Percentiles rank a stretch among this genome's conserved stretches.
Evolutionary conservation across 2,329 filamentous ascomycete species (phyloP).

Genomic region (Alternaria metachromatica): DNA sequence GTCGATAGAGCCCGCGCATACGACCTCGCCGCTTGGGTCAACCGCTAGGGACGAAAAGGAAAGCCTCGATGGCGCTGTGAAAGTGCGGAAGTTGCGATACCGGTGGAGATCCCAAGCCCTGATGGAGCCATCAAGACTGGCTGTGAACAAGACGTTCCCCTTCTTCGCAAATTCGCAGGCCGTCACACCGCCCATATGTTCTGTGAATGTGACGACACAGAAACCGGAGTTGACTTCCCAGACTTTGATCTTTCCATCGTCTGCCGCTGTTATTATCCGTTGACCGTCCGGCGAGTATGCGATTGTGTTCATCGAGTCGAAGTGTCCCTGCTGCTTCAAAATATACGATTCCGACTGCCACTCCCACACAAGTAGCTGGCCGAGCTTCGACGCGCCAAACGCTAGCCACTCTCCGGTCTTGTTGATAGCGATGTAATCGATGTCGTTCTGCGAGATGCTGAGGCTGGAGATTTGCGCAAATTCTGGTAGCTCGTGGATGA

Average conservation of each 20-base stretch:
- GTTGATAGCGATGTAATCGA: slow-evolving; percentile 94
- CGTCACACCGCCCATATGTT: slow-evolving; percentile 93
- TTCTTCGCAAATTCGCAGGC: slow-evolving; percentile 94
- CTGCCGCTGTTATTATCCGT: slow-evolving; percentile 88
- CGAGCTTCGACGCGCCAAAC: slow-evolving; percentile 92
- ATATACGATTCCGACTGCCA: slow-evolving; percentile 99
- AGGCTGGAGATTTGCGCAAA: slow-evolving; percentile 94
- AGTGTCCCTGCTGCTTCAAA: slow-evolving; percentile 96
- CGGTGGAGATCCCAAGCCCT: slow-evolving; percentile 95
- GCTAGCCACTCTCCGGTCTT: slow-evolving; percentile 95
- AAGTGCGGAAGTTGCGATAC: slow-evolving; percentile 96
- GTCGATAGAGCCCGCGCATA: slow-evolving; percentile 92
- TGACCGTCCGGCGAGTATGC: slow-evolving; percentile 94
- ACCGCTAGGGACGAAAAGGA: slow-evolving; percentile 95
- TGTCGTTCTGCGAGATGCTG: slow-evolving; percentile 95
- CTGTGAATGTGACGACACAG: slow-evolving; percentile 97
- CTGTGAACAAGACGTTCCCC: slow-evolving; percentile 94
- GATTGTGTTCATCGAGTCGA: slow-evolving; percentile 92
- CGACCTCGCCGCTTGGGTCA: slow-evolving; percentile 95
- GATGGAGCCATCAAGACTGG: slow-evolving; percentile 91
- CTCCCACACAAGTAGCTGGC: slow-evolving; percentile 97
- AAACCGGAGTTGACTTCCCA: slow-evolving; percentile 98
- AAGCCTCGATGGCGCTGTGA: slow-evolving; percentile 88
- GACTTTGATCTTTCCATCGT: slow-evolving; percentile 98
- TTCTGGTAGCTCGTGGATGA: slow-evolving; percentile 92